Base-by-base conservation (phyloP, 805 yeast species). In the Pichia phayaonensis region DNA sequence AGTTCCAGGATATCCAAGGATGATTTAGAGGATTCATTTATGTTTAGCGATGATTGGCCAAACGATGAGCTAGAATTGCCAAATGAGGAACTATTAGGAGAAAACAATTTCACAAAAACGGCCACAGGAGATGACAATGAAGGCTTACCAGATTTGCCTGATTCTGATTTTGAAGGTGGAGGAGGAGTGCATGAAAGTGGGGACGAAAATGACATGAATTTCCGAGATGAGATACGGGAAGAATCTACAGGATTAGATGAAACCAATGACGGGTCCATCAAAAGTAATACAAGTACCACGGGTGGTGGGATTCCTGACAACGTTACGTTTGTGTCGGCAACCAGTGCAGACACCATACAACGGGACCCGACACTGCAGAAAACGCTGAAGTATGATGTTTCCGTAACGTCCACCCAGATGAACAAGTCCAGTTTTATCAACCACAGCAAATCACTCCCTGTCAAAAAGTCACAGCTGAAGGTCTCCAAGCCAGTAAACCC, bases 371-470 rank as follows among this genome's bases (percentile, higher is more conserved):
- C 69, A 3, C 61, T 72, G 13, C 60, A 72, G 4, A 64, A 65
- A 4, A 71, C 70, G 2, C 66, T 72, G 46, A 63, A 74, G n/a
- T 80, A 74, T 56, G 75, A 83, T 45, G 80, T 86, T 0, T 78
- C 75, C 47, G 79, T 74, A 54, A 77, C 80, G 60, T 77, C 76
- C 48, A 79, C 77, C 42, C 79, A 79, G 7, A 76, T 74, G 15
- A 75, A 72, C 55, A 76, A 80, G 49, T 81, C 84, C 1, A 45
- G 51, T 10, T 56, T 58, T 0, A 70, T 84, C 15, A 90, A 86
- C 62, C 92, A 84, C 44, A 72, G 75, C 1, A 81, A 77, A 51
- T 84, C 90, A 0, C 77, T 80, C 4, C 90, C 86, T 2, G 70
- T 85, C 2, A 78, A 77, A 51, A 67, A 81, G 51, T 40, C 70